Conservation (phyloP, 2,329 filamentous ascomycete species). For the Chaetothyriales sp. region DNA sequence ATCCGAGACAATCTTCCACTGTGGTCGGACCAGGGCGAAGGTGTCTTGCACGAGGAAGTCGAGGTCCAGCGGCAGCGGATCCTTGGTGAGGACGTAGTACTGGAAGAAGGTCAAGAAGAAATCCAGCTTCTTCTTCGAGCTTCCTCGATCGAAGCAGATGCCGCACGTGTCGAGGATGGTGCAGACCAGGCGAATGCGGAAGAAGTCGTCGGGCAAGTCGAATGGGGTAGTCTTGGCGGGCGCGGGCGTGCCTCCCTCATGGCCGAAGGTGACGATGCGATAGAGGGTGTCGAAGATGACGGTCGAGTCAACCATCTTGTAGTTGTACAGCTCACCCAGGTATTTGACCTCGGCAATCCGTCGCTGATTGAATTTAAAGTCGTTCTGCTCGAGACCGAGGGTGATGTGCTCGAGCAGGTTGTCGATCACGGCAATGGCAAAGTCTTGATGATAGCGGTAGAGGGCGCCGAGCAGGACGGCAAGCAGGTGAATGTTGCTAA, state of each 20-base stretch:
- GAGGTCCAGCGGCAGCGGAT: conserved; percentile 84
- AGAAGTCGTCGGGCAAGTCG: conserved; percentile 87
- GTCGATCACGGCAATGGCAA: conserved; percentile 83
- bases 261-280: conserved; percentile 84
- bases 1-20: conserved; percentile 77
- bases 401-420: conserved; percentile 78
- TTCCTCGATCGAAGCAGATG: conserved; percentile 86
- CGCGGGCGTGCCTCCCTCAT: conserved; percentile 66
- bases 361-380: conserved; percentile 94
- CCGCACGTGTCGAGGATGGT: conserved; percentile 90
- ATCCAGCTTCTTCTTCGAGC: conserved; percentile 90
- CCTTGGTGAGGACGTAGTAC: conserved; percentile 90
- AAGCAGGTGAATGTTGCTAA: conserved; percentile 87
- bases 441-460: conserved; percentile 81
- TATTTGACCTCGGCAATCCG: conserved; percentile 94
- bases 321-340: conserved; percentile 91
- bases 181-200: conserved; percentile 80
- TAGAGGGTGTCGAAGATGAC: conserved; percentile 94
- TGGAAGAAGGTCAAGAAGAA: conserved; percentile 91
- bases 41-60: conserved; percentile 94
- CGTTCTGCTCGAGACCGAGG: conserved; percentile 82
- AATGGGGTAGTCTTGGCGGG: conserved; percentile 64
- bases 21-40: conserved; percentile 68
- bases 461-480: conserved; percentile 79
- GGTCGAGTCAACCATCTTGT: conserved; percentile 87